These are phyloP conservation scores for Circinella minor DNA, from an alignment of 371 early-diverging fungal species.

Conservation along the genomic window DNA sequence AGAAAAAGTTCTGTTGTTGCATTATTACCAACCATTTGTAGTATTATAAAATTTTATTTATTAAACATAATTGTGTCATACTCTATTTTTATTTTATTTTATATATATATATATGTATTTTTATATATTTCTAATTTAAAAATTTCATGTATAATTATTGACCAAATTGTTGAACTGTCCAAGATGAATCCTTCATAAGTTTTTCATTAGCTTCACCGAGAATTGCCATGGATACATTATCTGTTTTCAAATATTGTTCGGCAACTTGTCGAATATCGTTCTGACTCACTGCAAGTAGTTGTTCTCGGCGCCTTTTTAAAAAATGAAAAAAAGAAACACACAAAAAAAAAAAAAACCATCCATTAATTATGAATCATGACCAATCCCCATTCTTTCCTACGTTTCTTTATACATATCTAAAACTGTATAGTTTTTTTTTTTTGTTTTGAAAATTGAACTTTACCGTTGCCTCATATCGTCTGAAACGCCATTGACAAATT, in stretches of 20 bases:
- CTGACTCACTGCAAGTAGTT: constrained; percentile 70
- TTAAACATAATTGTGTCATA: neutral
- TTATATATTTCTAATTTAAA: neutral
- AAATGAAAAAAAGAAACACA: neutral
- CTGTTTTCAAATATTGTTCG: constrained; percentile 29
- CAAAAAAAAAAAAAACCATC: neutral
- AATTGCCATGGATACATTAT: constrained; percentile 35
- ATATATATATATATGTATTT: neutral
- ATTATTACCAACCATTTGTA: no score
- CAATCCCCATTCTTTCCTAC: neutral
- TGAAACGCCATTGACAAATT: constrained; percentile 78
- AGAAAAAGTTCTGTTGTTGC: neutral
- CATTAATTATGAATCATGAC: constrained; percentile 14
- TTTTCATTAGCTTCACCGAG: constrained; percentile 50
- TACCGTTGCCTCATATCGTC: constrained; percentile 87
- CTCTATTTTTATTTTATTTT: no score
- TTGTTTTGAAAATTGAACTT: no score
- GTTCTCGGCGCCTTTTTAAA: constrained; percentile 72
- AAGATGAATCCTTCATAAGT: constrained; percentile 32
- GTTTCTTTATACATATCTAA: neutral
- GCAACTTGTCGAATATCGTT: constrained; percentile 78
- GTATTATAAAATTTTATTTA: neutral
- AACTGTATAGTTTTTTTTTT: neutral
- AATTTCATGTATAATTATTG: neutral
- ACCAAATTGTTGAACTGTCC: constrained; percentile 41